phyloP scores from a whole-genome alignment of 768 basidiomycete genomes.

The Termitomyces sp. region DNA sequence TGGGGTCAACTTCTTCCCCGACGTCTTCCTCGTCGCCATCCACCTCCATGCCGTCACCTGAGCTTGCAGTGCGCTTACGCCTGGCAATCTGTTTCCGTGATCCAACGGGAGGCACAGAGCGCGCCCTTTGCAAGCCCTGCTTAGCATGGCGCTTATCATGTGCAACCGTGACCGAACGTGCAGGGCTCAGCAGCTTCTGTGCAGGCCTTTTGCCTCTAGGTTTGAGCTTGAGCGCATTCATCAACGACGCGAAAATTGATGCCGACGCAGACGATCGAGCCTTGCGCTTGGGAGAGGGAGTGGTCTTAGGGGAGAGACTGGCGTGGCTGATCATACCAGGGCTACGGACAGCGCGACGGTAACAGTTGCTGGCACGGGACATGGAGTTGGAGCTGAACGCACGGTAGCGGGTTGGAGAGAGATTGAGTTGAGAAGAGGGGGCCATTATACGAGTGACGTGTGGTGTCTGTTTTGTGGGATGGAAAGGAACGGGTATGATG shows the following conservation, averaged over 20 bases:
- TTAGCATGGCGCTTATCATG: not conserved
- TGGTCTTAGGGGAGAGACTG: conserved; percentile 6
- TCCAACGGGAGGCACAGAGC: conserved; percentile 6
- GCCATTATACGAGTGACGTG: not conserved
- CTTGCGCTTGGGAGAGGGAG: conserved; percentile 11
- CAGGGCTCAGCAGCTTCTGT: conserved; percentile 1
- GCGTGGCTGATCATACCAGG: not conserved
- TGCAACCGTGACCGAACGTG: not conserved
- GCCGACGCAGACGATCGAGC: conserved; percentile 10
- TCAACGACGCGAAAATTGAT: conserved; percentile 7
- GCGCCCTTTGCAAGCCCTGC: not conserved
- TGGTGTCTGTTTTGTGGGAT: not conserved
- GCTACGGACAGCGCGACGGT: not conserved
- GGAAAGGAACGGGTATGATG: not conserved
- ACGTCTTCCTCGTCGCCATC: not conserved
- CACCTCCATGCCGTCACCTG: conserved; percentile 3
- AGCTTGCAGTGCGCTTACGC: not conserved
- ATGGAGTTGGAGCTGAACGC: not conserved
- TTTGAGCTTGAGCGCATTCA: conserved; percentile 6
- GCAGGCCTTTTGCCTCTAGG: not conserved
- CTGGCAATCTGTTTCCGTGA: not conserved
- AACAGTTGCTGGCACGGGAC: not conserved
- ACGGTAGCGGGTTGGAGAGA: not conserved
- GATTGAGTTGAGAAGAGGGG: not conserved
- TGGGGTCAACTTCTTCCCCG: not conserved